Evolutionary conservation across 306 rosid species (phyloP).

Genomic region (Hylodesmum podocarpum): DNA sequence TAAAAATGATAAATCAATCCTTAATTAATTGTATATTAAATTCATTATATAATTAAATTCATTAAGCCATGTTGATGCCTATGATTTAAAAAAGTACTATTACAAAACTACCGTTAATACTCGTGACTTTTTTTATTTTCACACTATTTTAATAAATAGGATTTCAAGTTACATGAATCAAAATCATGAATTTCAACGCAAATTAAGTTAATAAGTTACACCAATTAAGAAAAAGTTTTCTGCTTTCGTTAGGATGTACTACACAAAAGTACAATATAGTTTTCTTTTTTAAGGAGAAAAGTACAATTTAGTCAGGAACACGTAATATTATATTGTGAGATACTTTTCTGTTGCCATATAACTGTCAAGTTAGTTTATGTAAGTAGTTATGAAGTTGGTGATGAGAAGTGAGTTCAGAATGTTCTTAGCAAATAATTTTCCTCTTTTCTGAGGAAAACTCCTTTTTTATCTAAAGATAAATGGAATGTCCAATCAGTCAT

Average conservation of each 20-base stretch:
- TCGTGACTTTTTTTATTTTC: neutral
- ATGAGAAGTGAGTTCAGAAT: constrained; percentile 18
- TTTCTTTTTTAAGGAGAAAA: no score
- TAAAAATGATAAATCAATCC: neutral
- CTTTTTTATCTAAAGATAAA: neutral
- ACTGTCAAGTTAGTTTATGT: constrained; percentile 46
- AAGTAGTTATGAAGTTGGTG: constrained; percentile 35
- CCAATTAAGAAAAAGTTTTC: no score
- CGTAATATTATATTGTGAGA: neutral
- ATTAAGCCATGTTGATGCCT: no score
- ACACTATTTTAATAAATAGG: neutral
- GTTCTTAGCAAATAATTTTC: neutral
- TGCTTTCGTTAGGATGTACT: neutral
- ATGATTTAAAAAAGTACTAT: no score
- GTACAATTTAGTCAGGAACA: neutral
- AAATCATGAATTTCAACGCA: neutral
- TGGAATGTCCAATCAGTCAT: neutral
- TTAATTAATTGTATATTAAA: no score
- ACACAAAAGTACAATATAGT: no score
- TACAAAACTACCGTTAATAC: neutral
- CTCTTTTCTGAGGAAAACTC: neutral
- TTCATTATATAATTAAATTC: neutral
- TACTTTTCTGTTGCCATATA: constrained; percentile 36
- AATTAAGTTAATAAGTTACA: no score
- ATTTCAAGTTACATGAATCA: neutral